These are phyloP conservation scores for Wickerhamiella siamensis DNA, from an alignment of 805 yeast genomes.

Conservation along the genomic window DNA sequence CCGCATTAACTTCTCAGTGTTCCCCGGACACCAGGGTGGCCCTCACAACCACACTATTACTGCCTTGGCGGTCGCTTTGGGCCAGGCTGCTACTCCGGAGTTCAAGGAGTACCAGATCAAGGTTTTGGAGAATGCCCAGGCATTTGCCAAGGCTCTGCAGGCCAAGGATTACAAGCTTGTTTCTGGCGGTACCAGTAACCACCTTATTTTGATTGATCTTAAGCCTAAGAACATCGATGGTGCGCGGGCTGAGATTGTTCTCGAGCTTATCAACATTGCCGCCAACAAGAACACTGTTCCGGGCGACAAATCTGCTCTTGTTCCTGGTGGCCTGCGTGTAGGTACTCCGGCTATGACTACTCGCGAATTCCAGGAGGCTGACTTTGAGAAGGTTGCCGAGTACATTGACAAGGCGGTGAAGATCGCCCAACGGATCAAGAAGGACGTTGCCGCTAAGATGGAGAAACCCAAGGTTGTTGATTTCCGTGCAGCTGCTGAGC, in stretches of 20 bases:
- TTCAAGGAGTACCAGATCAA: slow-evolving; percentile 79
- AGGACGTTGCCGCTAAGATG: slow-evolving; percentile 67
- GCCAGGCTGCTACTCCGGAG: slow-evolving; percentile 85
- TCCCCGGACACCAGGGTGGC: slow-evolving; percentile 99
- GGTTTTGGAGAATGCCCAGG: slow-evolving; percentile 77
- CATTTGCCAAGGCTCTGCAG: slow-evolving; percentile 62
- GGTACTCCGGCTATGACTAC: slow-evolving; percentile 99
- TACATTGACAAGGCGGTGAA: slow-evolving; percentile 70
- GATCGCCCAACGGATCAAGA: slow-evolving; percentile 64
- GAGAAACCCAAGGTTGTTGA: slow-evolving; percentile 93
- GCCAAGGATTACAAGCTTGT: slow-evolving; percentile 66
- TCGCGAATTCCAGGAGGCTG: slow-evolving; percentile 84
- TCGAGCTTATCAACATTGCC: slow-evolving; percentile 89
- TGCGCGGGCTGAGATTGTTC: slow-evolving; percentile 90
- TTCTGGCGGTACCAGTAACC: slow-evolving; percentile 93
- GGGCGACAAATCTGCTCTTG: slow-evolving; percentile 91
- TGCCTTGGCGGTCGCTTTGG: slow-evolving; percentile 91
- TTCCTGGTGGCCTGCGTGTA: slow-evolving; percentile 93
- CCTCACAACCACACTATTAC: slow-evolving; percentile 99
- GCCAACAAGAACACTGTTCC: slow-evolving; percentile 96
- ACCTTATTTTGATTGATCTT: slow-evolving; percentile 82
- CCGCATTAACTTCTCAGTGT: slow-evolving; percentile 93
- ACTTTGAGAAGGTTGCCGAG: slow-evolving; percentile 63
- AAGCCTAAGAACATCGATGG: slow-evolving; percentile 84
- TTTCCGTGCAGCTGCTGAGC: slow-evolving; percentile 67